Conservation (phyloP, 2,329 filamentous ascomycete species). For the Colletotrichum costaricense region DNA sequence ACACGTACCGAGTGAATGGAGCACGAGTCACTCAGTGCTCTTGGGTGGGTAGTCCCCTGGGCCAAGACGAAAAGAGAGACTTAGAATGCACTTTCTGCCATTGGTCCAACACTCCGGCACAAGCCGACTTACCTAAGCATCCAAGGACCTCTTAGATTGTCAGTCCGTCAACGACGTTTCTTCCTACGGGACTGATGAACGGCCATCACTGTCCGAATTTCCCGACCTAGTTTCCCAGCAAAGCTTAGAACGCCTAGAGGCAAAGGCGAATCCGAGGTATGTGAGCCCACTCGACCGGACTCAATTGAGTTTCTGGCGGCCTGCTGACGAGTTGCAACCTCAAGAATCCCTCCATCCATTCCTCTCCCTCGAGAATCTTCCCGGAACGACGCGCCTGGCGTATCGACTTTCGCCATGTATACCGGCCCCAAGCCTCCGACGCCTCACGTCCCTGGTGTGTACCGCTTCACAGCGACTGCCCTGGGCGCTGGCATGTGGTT, state of each 20-base stretch:
- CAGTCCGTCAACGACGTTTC: conserved; percentile 11
- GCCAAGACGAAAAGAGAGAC: neutral
- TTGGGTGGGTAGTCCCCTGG: neutral
- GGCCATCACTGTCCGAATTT: neutral
- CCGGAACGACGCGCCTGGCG: conserved; percentile 8
- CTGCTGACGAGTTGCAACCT: neutral
- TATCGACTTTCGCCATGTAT: conserved; percentile 15
- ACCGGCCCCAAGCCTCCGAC: conserved; percentile 51
- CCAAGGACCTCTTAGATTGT: neutral
- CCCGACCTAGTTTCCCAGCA: neutral
- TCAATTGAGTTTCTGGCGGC: neutral
- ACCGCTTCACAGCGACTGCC: conserved; percentile 87
- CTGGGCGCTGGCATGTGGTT: conserved; percentile 99
- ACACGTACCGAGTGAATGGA: neutral
- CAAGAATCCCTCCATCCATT: neutral
- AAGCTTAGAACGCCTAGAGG: conserved; percentile 1
- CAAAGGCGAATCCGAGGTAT: conserved; percentile 12
- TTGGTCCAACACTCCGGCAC: neutral
- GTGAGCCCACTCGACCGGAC: neutral
- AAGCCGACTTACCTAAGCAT: conserved; percentile 29
- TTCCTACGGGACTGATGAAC: neutral
- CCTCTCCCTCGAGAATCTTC: neutral
- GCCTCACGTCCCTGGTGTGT: conserved; percentile 70
- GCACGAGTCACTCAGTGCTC: neutral
- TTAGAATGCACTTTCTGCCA: neutral